Base-by-base conservation (phyloP, 176 grass and related monocot genomes). In the Dactylis glomerata region DNA sequence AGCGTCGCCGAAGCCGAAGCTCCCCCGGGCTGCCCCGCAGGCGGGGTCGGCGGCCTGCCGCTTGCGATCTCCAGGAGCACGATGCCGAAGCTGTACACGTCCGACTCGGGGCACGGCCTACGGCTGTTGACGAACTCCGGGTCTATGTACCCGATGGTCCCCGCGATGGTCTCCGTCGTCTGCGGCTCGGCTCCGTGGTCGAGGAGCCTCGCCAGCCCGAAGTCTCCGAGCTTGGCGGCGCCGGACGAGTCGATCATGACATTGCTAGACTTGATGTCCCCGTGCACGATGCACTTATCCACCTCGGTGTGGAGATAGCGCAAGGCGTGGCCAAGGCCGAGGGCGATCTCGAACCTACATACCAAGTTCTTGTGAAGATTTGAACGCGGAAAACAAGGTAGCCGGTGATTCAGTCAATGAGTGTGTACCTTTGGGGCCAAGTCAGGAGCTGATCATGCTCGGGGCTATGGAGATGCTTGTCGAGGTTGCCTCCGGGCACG, bases 41-140 rank as follows among this genome's bases (percentile, higher is more conserved):
- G 34, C 34, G 34, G 34, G 3, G 34, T 5, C 34, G 81, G 68
- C 26, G 52, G 36, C 54, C 55, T 23, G 54, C 52, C 26, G 20
- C 37, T 61, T 8, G 66, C 49, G 5, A 82, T 31, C 50, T 82
- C 65, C 2, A 86, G 19, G 46, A 90, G 30, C 32, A 90, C 70
- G 1, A 86, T 49, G 3, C 79, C 84, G 9, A 84, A 90, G 36
- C 84, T 90, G 37, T 90, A 90, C 0, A 84, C 84, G 34, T 90
- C 67, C 3, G 11, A n/a, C 19, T 82, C 52, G 17, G 52, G 3
- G 51, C 81, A 6, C 14, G 19, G 81, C 52, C 24, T 15, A 6
- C 51, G 68, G 51, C 30, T 73, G 68, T 14, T n/a, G 11, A 83
- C 54, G 68, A 73, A 73, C 11, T 73, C 68, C 1, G 50, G 67